Evolutionary conservation across 305 asterid species (phyloP).

Genomic region (Rubia tinctorum): DNA sequence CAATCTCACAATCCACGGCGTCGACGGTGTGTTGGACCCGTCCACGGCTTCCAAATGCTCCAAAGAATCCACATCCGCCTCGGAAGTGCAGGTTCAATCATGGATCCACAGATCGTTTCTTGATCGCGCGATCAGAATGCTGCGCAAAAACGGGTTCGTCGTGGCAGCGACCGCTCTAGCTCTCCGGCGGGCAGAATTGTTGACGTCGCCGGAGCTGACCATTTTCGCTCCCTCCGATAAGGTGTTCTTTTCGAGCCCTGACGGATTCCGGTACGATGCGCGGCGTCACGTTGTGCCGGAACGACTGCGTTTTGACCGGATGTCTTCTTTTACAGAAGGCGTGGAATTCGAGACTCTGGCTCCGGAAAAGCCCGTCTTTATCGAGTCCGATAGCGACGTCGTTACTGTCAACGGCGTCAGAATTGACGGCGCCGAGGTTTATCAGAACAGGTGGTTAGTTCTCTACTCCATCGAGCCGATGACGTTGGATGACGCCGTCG

Average conservation of each 20-base stretch:
- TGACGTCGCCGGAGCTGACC: slow-evolving; percentile 41
- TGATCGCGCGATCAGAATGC: slow-evolving; percentile 49
- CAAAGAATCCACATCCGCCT: slow-evolving; percentile 17
- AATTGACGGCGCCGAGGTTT: slow-evolving; percentile 45
- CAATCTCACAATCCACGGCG: too few relatives aligned
- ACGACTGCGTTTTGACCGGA: slow-evolving; percentile 16
- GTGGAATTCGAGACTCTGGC: slow-evolving; percentile 45
- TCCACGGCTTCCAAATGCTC: too few relatives aligned
- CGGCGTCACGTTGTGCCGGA: slow-evolving; percentile 36
- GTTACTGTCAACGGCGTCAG: slow-evolving; percentile 48
- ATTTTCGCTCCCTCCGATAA: slow-evolving; percentile 61
- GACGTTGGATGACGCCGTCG: slow-evolving; percentile 43
- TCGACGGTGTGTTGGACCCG: too few relatives aligned
- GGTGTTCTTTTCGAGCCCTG: slow-evolving; percentile 36
- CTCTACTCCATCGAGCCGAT: slow-evolving; percentile 36
- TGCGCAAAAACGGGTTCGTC: slow-evolving; percentile 49
- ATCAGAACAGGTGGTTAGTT: slow-evolving; percentile 62
- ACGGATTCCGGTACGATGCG: slow-evolving; percentile 56
- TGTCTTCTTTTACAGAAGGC: slow-evolving; percentile 19
- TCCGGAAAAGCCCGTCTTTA: slow-evolving; percentile 35
- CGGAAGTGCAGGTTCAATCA: slow-evolving; percentile 22
- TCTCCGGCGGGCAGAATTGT: slow-evolving; percentile 40
- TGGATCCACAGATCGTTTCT: slow-evolving; percentile 37
- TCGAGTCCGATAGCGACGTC: slow-evolving; percentile 36
- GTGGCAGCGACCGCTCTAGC: slow-evolving; percentile 61